These are phyloP conservation scores for Phlebiopsis flavidoalba DNA, from an alignment of 768 basidiomycete species.

Conservation along the genomic window DNA sequence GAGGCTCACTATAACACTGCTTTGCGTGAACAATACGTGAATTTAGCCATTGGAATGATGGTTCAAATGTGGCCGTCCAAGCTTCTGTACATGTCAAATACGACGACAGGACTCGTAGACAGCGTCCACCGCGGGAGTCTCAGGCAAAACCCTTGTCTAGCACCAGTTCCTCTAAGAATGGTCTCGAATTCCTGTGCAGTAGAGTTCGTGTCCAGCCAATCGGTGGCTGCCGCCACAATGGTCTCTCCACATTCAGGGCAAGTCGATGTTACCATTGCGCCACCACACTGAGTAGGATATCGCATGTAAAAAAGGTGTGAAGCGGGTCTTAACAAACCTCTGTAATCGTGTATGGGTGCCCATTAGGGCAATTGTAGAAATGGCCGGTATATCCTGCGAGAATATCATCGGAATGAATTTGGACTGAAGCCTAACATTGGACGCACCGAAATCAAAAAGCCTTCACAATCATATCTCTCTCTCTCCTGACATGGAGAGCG, in stretches of 20 bases:
- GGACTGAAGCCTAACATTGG: background rate
- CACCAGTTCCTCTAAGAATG: slow-evolving; percentile 18
- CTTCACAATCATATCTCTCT: slow-evolving; percentile 40
- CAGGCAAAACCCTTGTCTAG: slow-evolving; percentile 13
- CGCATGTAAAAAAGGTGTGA: background rate
- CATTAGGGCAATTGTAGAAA: slow-evolving; percentile 29
- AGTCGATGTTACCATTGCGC: slow-evolving; percentile 15
- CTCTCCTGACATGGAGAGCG: slow-evolving; percentile 51
- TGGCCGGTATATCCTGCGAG: slow-evolving; percentile 22
- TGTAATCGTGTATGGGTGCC: slow-evolving; percentile 24
- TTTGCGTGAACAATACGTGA: too few relatives aligned
- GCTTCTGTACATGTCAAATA: too few relatives aligned
- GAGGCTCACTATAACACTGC: too few relatives aligned
- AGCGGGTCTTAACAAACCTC: slow-evolving; percentile 15
- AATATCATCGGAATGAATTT: background rate
- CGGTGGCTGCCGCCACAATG: slow-evolving; percentile 23
- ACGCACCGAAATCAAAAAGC: slow-evolving; percentile 45
- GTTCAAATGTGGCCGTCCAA: too few relatives aligned
- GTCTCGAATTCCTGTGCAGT: slow-evolving; percentile 20
- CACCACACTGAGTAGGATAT: slow-evolving; percentile 20
- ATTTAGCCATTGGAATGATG: too few relatives aligned
- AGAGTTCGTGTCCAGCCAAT: slow-evolving; percentile 15
- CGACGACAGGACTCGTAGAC: too few relatives aligned
- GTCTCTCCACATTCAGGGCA: slow-evolving; percentile 25
- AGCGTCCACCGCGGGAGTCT: too few relatives aligned